These are phyloP conservation scores for Furcasterigmium sp. DNA, from an alignment of 2,329 filamentous ascomycete species.

Conservation along the genomic window DNA sequence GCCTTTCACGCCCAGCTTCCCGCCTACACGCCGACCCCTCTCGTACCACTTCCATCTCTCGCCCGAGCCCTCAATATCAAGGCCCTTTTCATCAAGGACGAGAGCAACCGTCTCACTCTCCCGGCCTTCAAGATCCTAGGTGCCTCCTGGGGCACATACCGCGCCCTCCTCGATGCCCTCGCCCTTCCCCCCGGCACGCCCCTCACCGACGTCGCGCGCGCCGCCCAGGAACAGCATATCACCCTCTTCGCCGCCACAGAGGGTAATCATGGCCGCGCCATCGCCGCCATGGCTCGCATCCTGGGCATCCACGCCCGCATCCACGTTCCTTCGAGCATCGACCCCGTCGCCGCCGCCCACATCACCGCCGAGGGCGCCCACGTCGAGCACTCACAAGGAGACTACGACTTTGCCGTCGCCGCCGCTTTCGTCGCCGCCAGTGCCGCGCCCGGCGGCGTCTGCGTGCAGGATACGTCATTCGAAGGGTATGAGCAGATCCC, in stretches of 20 bases:
- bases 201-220: conserved; percentile 34
- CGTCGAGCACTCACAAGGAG: conserved; percentile 49
- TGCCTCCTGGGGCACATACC: conserved; percentile 67
- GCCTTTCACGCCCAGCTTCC: conserved; percentile 56
- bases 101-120: conserved; percentile 61
- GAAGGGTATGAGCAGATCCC: no score
- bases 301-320: conserved; percentile 52
- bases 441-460: no score
- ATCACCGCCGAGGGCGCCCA: conserved; percentile 60
- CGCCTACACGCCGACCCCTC: conserved; percentile 47
- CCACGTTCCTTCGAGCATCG: conserved; percentile 58
- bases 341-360: conserved; percentile 41
- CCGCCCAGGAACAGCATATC: conserved; percentile 26
- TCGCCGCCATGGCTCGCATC: conserved; percentile 61
- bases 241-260: conserved; percentile 62
- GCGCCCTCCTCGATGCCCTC: conserved; percentile 44
- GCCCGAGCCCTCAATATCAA: conserved; percentile 53
- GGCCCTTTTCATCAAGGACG: conserved; percentile 64
- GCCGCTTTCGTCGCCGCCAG: conserved; percentile 12
- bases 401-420: conserved; percentile 59
- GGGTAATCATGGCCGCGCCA: conserved; percentile 71
- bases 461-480: no score
- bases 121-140: conserved; percentile 78
- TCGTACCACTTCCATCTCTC: conserved; percentile 45
- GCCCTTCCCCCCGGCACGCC: conserved; percentile 33